A percentile compares a stretch with the other conserved stretches of the same genome.
Evolutionary conservation across 1,139 yeast species (phyloP).

Genomic region (Sugiyamaella novakii): DNA sequence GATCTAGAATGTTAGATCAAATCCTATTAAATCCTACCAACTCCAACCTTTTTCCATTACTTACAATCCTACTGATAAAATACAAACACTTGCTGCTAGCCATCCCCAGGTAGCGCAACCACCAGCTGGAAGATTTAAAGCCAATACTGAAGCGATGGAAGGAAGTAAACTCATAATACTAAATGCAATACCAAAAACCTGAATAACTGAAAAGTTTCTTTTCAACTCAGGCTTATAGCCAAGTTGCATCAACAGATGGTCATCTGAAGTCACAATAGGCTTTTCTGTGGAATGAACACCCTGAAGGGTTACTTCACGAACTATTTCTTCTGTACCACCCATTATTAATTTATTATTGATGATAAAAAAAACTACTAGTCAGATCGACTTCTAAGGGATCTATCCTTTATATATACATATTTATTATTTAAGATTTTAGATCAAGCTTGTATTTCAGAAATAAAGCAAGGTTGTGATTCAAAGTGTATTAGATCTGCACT

Average conservation of each 20-base stretch:
- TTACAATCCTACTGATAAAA: constrained; percentile 44
- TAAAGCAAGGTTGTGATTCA: too few relatives aligned
- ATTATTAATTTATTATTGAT: not conserved
- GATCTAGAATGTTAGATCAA: constrained; percentile 36
- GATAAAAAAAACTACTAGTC: too few relatives aligned
- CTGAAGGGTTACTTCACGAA: constrained; percentile 5
- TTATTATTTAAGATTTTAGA: too few relatives aligned
- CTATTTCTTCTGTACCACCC: not conserved
- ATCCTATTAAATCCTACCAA: too few relatives aligned
- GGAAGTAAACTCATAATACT: constrained; percentile 72
- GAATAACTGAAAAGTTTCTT: constrained; percentile 63
- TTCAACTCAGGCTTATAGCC: constrained; percentile 74
- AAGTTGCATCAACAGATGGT: constrained; percentile 44
- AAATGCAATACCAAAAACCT: constrained; percentile 58
- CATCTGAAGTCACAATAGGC: constrained; percentile 26
- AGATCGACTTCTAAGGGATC: too few relatives aligned
- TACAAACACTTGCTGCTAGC: constrained; percentile 44
- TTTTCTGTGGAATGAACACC: constrained; percentile 9
- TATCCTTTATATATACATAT: too few relatives aligned
- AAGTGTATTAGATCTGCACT: too few relatives aligned
- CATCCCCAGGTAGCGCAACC: constrained; percentile 55
- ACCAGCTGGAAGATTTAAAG: constrained; percentile 45
- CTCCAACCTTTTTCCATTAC: too few relatives aligned
- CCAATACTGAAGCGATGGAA: constrained; percentile 52
- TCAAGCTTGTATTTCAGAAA: too few relatives aligned